phyloP scores from a whole-genome alignment of 169 alveolate species.

The Cryptosporidium xiaoi region DNA sequence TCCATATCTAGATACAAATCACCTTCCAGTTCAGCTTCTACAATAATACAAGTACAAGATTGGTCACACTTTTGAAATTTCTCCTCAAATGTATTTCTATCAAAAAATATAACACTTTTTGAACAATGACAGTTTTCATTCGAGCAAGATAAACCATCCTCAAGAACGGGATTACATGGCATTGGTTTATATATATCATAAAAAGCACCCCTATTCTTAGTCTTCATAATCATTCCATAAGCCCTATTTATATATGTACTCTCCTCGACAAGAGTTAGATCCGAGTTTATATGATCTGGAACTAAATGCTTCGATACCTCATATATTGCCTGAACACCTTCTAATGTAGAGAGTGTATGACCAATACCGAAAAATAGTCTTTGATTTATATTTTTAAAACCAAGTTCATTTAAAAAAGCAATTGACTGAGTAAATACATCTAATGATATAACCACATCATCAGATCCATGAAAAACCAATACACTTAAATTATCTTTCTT shows the following conservation, averaged over 20 bases:
- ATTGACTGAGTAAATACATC: constrained; percentile 13
- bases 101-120: constrained; percentile 7
- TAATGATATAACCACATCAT: constrained; percentile 22
- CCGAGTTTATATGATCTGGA: constrained; percentile 22
- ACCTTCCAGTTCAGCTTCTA: neutral
- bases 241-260: constrained; percentile 11
- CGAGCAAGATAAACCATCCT: neutral
- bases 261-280: neutral
- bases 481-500: constrained; percentile 5
- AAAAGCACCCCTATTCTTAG: neutral
- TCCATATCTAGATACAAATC: no score
- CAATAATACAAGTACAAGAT: neutral
- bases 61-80: constrained; percentile 1
- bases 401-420: constrained; percentile 17
- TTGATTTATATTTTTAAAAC: constrained; percentile 20
- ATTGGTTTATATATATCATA: constrained; percentile 4
- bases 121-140: constrained; percentile 5
- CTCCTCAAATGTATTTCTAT: neutral
- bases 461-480: constrained; percentile 27
- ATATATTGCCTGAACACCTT: constrained; percentile 23
- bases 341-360: constrained; percentile 22
- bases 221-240: constrained; percentile 21
- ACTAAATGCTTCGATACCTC: constrained; percentile 12
- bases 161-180: constrained; percentile 20
- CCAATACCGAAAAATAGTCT: constrained; percentile 18